A percentile compares a stretch with the other conserved stretches of the same genome.
Evolutionary conservation across 2,329 filamentous ascomycete genomes (phyloP).

Genomic region (Lachnellula arida): DNA sequence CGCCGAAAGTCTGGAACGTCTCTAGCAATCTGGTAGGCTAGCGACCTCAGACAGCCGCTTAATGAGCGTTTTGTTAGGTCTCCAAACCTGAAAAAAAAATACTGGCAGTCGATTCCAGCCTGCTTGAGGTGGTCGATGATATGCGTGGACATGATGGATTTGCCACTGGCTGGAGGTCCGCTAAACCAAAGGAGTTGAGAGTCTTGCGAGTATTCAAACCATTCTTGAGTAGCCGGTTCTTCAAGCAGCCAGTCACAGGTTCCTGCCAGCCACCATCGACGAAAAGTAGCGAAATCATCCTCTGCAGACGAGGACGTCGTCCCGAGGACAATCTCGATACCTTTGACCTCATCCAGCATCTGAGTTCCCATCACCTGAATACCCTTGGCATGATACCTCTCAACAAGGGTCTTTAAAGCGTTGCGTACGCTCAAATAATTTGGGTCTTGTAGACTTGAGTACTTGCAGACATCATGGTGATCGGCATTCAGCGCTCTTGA

Average conservation of each 20-base stretch:
- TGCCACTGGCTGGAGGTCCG: constrained; percentile 30
- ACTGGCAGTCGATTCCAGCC: constrained; percentile 17
- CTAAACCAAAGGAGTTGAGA: constrained; percentile 28
- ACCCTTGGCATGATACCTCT: constrained; percentile 8
- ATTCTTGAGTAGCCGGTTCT: not conserved
- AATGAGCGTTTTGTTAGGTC: constrained; percentile 27
- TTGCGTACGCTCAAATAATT: constrained; percentile 16
- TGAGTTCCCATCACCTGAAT: not conserved
- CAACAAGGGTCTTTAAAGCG: constrained; percentile 21
- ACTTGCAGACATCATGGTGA: constrained; percentile 34
- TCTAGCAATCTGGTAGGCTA: constrained; percentile 29
- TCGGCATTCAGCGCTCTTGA: constrained; percentile 28
- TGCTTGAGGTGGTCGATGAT: constrained; percentile 25
- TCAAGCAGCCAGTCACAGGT: constrained; percentile 22
- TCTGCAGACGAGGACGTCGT: not conserved
- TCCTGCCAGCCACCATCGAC: constrained; percentile 16
- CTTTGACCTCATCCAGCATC: not conserved
- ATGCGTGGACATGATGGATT: constrained; percentile 31
- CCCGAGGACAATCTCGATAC: not conserved
- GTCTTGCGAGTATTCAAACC: not conserved
- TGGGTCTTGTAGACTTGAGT: constrained; percentile 22
- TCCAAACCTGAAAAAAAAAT: constrained; percentile 30
- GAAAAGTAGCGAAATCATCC: constrained; percentile 19
- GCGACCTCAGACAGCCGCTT: constrained; percentile 20
- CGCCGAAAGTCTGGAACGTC: not conserved